Conservation (phyloP, 2,329 filamentous ascomycete genomes). For the Pseudogymnoascus destructans region DNA sequence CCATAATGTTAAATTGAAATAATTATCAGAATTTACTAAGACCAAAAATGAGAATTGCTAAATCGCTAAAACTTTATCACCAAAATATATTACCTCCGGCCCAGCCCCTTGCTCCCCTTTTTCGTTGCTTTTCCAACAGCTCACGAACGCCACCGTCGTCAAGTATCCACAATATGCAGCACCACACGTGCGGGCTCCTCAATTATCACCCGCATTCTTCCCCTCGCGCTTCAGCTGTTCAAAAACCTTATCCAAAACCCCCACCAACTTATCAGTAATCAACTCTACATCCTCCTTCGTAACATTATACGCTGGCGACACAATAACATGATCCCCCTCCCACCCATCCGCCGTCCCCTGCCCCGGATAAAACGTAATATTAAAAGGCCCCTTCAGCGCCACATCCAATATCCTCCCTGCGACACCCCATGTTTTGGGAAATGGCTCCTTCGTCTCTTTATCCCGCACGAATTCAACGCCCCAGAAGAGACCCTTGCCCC, state of each 20-base stretch:
- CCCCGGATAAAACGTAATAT: constrained; percentile 47
- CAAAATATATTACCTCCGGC: neutral
- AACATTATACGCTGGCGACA: constrained; percentile 48
- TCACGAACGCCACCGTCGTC: neutral
- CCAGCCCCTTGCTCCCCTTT: neutral
- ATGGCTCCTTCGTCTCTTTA: constrained; percentile 36
- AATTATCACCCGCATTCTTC: neutral
- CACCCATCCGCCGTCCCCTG: constrained; percentile 41
- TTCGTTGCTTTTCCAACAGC: neutral
- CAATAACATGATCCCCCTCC: constrained; percentile 47
- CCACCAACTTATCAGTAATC: constrained; percentile 36
- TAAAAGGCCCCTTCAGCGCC: constrained; percentile 28
- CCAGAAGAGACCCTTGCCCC: constrained; percentile 47
- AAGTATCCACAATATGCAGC: neutral
- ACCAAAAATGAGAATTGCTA: neutral
- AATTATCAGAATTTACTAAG: neutral
- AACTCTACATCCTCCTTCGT: constrained; percentile 38
- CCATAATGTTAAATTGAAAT: too few species aligned
- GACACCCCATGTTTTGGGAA: constrained; percentile 31
- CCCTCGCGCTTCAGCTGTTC: neutral
- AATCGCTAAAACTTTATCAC: neutral
- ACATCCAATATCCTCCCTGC: constrained; percentile 38
- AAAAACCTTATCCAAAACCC: constrained; percentile 33
- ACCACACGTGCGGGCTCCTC: neutral
- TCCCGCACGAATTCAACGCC: constrained; percentile 42